Conservation (phyloP, 257 asterid species). For the Eucommia ulmoides region DNA sequence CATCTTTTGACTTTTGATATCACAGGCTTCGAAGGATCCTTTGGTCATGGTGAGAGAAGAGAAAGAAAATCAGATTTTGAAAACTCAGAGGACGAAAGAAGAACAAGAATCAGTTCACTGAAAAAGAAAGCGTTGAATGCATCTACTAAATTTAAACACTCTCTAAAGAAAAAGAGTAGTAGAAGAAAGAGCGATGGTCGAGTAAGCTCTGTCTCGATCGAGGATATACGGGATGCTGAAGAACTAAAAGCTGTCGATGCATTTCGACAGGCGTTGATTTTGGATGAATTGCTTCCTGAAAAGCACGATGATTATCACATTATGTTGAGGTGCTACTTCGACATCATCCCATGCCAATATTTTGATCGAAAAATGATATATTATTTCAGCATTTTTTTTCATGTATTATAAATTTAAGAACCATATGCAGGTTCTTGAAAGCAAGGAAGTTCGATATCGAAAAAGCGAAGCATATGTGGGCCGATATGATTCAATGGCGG, state of each 20-base stretch:
- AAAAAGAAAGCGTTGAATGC: constrained; percentile 85
- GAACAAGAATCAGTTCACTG: constrained; percentile 57
- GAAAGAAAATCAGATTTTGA: constrained; percentile 82
- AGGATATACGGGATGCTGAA: constrained; percentile 71
- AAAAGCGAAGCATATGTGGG: constrained; percentile 79
- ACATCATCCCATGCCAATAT: neutral
- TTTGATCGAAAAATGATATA: no score
- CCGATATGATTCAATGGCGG: constrained; percentile 88
- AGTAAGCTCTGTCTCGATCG: constrained; percentile 78
- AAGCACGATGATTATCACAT: constrained; percentile 71
- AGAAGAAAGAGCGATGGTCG: constrained; percentile 66
- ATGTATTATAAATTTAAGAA: neutral
- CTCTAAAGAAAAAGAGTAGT: constrained; percentile 69
- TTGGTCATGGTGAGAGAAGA: constrained; percentile 72
- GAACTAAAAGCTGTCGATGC: constrained; percentile 73
- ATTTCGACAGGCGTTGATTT: constrained; percentile 58
- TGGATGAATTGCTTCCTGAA: constrained; percentile 62
- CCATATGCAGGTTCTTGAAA: constrained; percentile 45
- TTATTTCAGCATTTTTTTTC: neutral
- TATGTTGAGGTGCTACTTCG: constrained; percentile 55
- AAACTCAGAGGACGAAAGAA: constrained; percentile 80
- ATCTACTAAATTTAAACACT: constrained; percentile 69
- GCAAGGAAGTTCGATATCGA: constrained; percentile 80
- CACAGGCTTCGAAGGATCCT: constrained; percentile 74
- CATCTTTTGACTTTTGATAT: constrained; percentile 6